phyloP scores from a whole-genome alignment of 164 flowering plant genomes.

The Hamamelis virginiana region DNA sequence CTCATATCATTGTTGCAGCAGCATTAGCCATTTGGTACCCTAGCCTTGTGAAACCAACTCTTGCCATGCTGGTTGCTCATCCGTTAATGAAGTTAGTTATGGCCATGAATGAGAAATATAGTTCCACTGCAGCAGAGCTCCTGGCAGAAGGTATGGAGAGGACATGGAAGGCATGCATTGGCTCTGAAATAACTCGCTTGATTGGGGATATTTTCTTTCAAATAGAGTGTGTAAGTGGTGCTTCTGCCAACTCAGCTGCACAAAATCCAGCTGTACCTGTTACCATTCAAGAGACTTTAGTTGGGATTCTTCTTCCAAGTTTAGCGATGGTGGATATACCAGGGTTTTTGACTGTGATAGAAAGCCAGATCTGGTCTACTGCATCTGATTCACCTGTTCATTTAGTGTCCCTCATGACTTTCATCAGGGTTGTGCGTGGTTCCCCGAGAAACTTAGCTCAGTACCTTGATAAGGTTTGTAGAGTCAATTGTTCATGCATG shows the following conservation, averaged over 20 bases:
- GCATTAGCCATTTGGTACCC: conserved; percentile 96
- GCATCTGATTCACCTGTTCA: conserved; percentile 99
- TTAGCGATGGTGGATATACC: conserved; percentile 83
- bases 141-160: conserved; percentile 96
- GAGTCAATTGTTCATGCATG: neutral
- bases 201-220: conserved; percentile 88
- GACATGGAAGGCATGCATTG: conserved; percentile 82
- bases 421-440: conserved; percentile 79
- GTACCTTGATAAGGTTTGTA: conserved; percentile 86
- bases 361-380: conserved; percentile 95
- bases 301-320: conserved; percentile 91
- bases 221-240: conserved; percentile 81
- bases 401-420: conserved; percentile 71
- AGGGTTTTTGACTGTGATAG: conserved; percentile 70
- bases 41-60: conserved; percentile 75
- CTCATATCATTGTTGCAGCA: conserved; percentile 93
- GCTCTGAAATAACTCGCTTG: conserved; percentile 74
- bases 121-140: conserved; percentile 93
- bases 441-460: conserved; percentile 73
- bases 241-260: conserved; percentile 37
- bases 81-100: conserved; percentile 83
- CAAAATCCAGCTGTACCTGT: conserved; percentile 38
- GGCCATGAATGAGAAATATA: conserved; percentile 89
- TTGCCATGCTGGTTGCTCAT: conserved; percentile 67
- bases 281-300: conserved; percentile 66